Evolutionary conservation across 2,329 filamentous ascomycete genomes (phyloP).

Genomic region (Fusarium sp.): DNA sequence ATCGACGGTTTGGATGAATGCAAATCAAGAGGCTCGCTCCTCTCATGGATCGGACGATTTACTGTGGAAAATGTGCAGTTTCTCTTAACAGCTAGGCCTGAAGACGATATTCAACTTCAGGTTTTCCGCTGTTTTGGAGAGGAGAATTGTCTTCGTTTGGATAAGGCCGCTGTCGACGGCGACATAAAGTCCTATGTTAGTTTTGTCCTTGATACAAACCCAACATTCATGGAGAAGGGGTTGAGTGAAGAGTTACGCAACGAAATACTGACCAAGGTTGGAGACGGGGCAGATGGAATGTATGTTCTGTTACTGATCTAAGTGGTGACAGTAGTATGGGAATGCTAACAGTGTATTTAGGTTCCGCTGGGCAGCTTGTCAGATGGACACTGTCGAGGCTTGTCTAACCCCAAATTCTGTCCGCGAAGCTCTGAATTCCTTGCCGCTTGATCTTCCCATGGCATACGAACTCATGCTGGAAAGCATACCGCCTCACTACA

Average conservation of each 20-base stretch:
- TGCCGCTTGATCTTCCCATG: fast-evolving
- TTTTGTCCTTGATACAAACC: fast-evolving
- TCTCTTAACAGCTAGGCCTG: fast-evolving
- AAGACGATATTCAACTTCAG: fast-evolving
- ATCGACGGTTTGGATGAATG: background rate
- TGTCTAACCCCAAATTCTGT: background rate
- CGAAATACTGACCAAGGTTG: background rate
- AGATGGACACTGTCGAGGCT: background rate
- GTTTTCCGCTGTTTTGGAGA: fast-evolving
- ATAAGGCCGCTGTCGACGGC: fast-evolving
- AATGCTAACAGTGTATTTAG: background rate
- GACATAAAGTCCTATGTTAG: background rate
- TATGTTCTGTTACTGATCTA: no score
- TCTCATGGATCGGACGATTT: fast-evolving
- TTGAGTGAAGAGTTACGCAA: background rate
- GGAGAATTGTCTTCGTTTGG: fast-evolving
- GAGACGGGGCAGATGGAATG: slow-evolving; percentile 43
- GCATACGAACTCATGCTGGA: background rate
- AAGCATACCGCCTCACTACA: slow-evolving; percentile 35
- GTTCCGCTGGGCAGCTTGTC: background rate
- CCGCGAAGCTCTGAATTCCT: fast-evolving
- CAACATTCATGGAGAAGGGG: fast-evolving
- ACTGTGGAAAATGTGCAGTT: fast-evolving
- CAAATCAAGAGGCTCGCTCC: fast-evolving
- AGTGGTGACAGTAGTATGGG: no score